Evolutionary conservation across 1,284 basidiomycete genomes (phyloP), one percentile per base, ranked within the genome.

Genomic region (Papiliotrema laurentii): DNA sequence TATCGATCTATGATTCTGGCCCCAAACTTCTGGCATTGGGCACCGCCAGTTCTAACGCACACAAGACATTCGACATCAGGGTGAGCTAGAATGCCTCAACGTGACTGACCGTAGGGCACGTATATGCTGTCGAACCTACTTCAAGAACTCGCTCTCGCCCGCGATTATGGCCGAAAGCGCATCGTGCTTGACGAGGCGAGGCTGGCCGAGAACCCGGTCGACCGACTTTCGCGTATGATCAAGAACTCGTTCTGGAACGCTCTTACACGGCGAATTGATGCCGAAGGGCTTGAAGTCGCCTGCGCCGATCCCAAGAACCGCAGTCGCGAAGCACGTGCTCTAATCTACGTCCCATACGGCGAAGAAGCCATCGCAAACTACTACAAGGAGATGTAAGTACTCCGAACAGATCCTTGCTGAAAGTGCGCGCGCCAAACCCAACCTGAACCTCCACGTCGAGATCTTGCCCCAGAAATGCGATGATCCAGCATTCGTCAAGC

Each of bases 61-160:
- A 92, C 83, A 96, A 94, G 76, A 86, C 84, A 6, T 94, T 93
- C 71, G 96, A 98, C 73, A 89, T 97, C 54, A 81, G 92, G 37
- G 89, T 91, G 69, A 59, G 87, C 77, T 39, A n/a, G 39, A 39
- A 7, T 4, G 24, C 6, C 16, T 33, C 14, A 24, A 7, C 45
- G 5, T 5, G 18, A 41, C 55, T 59, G 53, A 57, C 45, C 39
- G 16, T 58, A 92, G 89, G 92, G 92, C 38, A 94, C 87, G 14
- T 97, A 98, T 76, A 97, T 97, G 94, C 80, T 98, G 35, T 97
- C 94, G 11, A 98, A 97, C 73, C 82, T 98, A n/a, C 79, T 98
- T 25, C 96, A 98, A 78, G 94, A 98, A 72, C 84, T 98, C 36
- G 96, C 94, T 1, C 83, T 98, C 26, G 94, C 94, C n/a, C 83